Evolutionary conservation across 2,329 filamentous ascomycete species (phyloP).

Genomic region (Geosmithia flava): DNA sequence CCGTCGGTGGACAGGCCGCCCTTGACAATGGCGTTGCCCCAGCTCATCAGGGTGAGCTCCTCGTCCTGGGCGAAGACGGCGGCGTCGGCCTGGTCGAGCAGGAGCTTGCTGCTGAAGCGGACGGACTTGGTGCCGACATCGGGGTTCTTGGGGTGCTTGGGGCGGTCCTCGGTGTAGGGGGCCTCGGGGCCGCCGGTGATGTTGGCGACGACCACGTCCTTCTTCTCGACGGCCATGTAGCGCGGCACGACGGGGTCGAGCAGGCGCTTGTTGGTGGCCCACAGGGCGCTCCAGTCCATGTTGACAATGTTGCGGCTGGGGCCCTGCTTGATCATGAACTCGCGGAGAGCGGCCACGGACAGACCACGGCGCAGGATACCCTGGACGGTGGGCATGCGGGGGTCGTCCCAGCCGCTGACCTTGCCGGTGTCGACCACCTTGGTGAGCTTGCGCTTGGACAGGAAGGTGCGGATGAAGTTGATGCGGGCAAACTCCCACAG

Average conservation of each 20-base stretch:
- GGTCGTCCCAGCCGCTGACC: constrained; percentile 79
- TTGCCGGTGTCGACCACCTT: constrained; percentile 67
- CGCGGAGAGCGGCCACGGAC: constrained; percentile 65
- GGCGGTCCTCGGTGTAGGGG: constrained; percentile 60
- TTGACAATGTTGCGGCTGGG: constrained; percentile 74
- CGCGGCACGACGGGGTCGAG: constrained; percentile 67
- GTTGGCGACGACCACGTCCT: constrained; percentile 58
- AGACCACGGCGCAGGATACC: constrained; percentile 69
- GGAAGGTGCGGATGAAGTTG: constrained; percentile 72
- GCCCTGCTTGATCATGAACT: constrained; percentile 77
- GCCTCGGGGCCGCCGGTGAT: constrained; percentile 60
- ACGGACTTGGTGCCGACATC: constrained; percentile 79
- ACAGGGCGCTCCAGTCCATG: constrained; percentile 71
- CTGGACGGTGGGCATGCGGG: constrained; percentile 74
- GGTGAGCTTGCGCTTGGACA: constrained; percentile 78
- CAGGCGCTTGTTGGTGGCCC: constrained; percentile 67
- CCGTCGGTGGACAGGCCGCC: constrained; percentile 32
- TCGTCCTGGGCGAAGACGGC: constrained; percentile 71
- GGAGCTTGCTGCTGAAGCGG: constrained; percentile 58
- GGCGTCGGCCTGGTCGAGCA: constrained; percentile 80
- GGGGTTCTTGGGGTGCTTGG: constrained; percentile 82
- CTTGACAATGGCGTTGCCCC: constrained; percentile 79
- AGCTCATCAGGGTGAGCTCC: constrained; percentile 93
- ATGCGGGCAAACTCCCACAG: constrained; percentile 80
- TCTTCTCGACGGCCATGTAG: constrained; percentile 60